phyloP scores from a whole-genome alignment of 2,329 filamentous ascomycete genomes.

The Cadophora malorum region DNA sequence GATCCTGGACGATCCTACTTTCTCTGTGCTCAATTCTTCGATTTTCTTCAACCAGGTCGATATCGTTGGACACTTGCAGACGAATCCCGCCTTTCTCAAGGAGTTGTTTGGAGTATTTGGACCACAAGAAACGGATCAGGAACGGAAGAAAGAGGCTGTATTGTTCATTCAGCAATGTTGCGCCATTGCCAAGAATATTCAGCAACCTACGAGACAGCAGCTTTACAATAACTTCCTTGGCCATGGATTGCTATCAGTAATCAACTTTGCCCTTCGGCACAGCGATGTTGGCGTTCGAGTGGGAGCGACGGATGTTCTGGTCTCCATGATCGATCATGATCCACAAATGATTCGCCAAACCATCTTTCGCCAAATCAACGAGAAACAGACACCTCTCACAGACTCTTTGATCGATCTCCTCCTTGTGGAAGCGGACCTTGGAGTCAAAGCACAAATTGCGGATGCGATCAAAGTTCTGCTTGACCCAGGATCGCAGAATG shows the following conservation, averaged over 20 bases:
- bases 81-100: slow-evolving; percentile 76
- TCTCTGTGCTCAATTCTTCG: slow-evolving; percentile 94
- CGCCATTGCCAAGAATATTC: slow-evolving; percentile 90
- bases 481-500: slow-evolving; percentile 69
- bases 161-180: slow-evolving; percentile 97
- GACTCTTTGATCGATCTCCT: slow-evolving; percentile 93
- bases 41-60: slow-evolving; percentile 99
- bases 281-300: slow-evolving; percentile 84
- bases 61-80: slow-evolving; percentile 93
- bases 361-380: slow-evolving; percentile 89
- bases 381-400: slow-evolving; percentile 84
- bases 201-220: slow-evolving; percentile 78
- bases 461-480: slow-evolving; percentile 94
- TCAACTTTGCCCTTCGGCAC: slow-evolving; percentile 89
- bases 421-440: slow-evolving; percentile 88
- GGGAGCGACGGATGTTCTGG: slow-evolving; percentile 90
- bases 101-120: slow-evolving; percentile 89
- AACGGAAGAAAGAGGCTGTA: slow-evolving; percentile 90
- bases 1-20: slow-evolving; percentile 96
- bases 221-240: slow-evolving; percentile 90
- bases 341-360: slow-evolving; percentile 92
- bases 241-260: slow-evolving; percentile 86
- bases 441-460: slow-evolving; percentile 93
- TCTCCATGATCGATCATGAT: slow-evolving; percentile 95
- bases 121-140: slow-evolving; percentile 65